phyloP scores from a whole-genome alignment of 176 grass and related monocot species.

The bread wheat (Triticum aestivum) region IWGSC_CS_RefSeq_v2.1 NC_057810.1:611555763-611556262 shows the following conservation, averaged over 20 bases:
- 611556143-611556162: constrained; percentile 41
- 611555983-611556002: not conserved
- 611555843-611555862: constrained; percentile 90
- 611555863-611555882: constrained; percentile 73
- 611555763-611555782: constrained; percentile 47
- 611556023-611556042: not conserved
- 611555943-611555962: constrained; percentile 6
- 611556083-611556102: constrained; percentile 15
- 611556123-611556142: constrained; percentile 10
- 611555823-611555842: constrained; percentile 78
- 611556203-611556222: constrained; percentile 16
- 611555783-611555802: constrained; percentile 84
- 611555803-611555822: constrained; percentile 83
- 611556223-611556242: constrained; percentile 61
- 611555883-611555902: constrained; percentile 79
- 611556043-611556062: not conserved
- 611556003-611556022: no score
- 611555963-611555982: not conserved
- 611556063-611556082: not conserved
- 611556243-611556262: constrained; percentile 16
- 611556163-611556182: constrained; percentile 31
- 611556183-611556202: constrained; percentile 31
- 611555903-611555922: constrained; percentile 58
- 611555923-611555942: not conserved
- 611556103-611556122: not conserved